Evolutionary conservation across 2,329 filamentous ascomycete genomes (phyloP), one percentile per base, ranked within the genome.

Genomic region (Aspergillus sp.): DNA sequence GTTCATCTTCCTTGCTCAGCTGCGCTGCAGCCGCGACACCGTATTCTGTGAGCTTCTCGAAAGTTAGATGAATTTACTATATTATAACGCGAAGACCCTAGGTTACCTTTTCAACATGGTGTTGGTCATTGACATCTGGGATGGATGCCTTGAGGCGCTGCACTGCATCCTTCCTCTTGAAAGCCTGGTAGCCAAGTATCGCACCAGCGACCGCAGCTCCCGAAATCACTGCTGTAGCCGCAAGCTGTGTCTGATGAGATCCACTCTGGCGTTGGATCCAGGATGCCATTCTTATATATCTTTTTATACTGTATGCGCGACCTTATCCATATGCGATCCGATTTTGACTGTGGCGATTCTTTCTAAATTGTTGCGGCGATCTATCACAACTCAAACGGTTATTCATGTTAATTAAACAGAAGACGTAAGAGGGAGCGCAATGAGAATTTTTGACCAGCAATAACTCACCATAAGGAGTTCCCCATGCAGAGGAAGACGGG

Each of bases 121-220:
- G 81, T 39, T 79, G 75, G 38, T 83, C 78, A 57, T 80, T 75
- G 48, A 84, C 66, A n/a, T 79, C 78, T 21, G 85, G 86, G 62
- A 89, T 88, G 1, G 85, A 87, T 47, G 81, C 82, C 67, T 88
- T 88, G 59, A 89, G 69, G 52, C 85, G 78, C 58, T 82, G 77
- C 21, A 88, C 80, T 52, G 81, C 82, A 65, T 84, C 83, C 69
- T 80, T 81, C 60, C 84, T 79, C 64, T 78, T 80, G 38, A 83
- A 78, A 57, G 83, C 80, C 69, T 88, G 85, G 56, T 84, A 80
- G 3, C 84, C 83, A 50, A 87, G 75, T 50, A 88, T 85, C 1
- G 83, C 80, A 65, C 80, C 79, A 21, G 78, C 78, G 44, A 79
- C 78, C 59, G 77, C 76, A 51, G 74, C 77, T 41, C 77, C 77